phyloP scores from a whole-genome alignment of 164 flowering plant species.

The Kalanchoe fedtschenkoi region DNA sequence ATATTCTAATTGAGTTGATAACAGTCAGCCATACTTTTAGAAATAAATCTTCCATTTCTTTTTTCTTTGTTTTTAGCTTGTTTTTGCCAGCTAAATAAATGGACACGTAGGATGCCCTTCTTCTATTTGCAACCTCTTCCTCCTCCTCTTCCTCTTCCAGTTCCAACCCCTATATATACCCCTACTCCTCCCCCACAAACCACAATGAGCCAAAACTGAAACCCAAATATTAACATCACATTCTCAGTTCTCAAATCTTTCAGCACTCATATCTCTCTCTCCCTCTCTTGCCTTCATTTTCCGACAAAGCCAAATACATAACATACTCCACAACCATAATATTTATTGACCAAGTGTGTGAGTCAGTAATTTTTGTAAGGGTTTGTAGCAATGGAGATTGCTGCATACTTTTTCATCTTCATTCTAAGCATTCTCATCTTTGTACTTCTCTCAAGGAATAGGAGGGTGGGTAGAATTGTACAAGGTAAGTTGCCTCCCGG shows the following conservation, averaged over 20 bases:
- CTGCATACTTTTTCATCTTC: background rate
- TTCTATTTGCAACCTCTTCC: background rate
- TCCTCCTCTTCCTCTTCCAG: background rate
- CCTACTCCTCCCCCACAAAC: background rate
- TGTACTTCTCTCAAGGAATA: background rate
- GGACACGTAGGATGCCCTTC: constrained; percentile 2
- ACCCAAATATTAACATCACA: background rate
- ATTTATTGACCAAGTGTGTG: background rate
- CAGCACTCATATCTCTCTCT: too few relatives aligned
- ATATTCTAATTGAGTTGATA: too few relatives aligned
- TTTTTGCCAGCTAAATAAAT: too few relatives aligned
- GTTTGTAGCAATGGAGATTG: background rate
- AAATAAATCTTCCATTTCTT: too few relatives aligned
- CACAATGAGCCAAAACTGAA: background rate
- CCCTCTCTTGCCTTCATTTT: background rate
- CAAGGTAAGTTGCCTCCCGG: constrained; percentile 16
- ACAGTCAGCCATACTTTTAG: too few relatives aligned
- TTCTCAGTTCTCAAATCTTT: background rate
- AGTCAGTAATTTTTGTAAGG: background rate
- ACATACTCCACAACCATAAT: background rate
- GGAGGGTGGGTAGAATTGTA: background rate
- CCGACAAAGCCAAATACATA: background rate
- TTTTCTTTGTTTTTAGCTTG: too few relatives aligned
- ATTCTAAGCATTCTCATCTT: background rate
- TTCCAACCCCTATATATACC: background rate